Percentiles rank a stretch among this genome's conserved stretches.
phyloP scores from a whole-genome alignment of 1,139 yeast species.

The Citeromyces hawaiiensis region DNA sequence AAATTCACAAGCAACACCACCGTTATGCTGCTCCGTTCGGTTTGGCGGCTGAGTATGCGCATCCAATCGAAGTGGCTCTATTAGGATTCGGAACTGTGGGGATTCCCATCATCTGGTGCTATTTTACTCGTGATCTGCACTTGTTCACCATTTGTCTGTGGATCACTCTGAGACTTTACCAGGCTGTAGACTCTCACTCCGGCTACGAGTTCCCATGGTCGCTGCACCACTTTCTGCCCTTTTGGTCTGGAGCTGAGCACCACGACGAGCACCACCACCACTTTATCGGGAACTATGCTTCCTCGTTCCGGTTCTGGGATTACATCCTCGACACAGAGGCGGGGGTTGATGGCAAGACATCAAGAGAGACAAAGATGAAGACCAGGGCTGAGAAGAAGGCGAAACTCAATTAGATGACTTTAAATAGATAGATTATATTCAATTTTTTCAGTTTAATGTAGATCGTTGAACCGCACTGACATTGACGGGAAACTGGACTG shows the following conservation, averaged over 20 bases:
- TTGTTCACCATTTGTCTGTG: constrained; percentile 74
- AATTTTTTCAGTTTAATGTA: neutral
- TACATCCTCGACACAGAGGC: constrained; percentile 71
- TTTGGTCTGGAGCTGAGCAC: constrained; percentile 98
- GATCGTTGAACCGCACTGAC: no score
- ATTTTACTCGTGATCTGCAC: constrained; percentile 58
- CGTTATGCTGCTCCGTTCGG: constrained; percentile 97
- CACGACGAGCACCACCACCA: constrained; percentile 95
- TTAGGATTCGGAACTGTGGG: constrained; percentile 94
- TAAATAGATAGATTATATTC: neutral
- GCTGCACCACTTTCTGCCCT: constrained; percentile 75
- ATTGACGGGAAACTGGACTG: no score
- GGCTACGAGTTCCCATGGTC: constrained; percentile 98
- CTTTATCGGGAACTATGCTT: constrained; percentile 86
- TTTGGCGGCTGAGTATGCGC: constrained; percentile 92
- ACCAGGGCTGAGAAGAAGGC: constrained; percentile 30
- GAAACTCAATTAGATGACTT: constrained; percentile 8
- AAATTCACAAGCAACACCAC: constrained; percentile 93
- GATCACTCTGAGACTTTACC: constrained; percentile 82
- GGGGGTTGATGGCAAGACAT: constrained; percentile 50
- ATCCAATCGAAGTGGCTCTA: constrained; percentile 83
- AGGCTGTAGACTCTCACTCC: constrained; percentile 93
- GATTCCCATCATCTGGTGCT: constrained; percentile 63
- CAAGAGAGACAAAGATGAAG: constrained; percentile 47
- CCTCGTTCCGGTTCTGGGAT: constrained; percentile 94